Evolutionary conservation across 2,329 filamentous ascomycete species (phyloP).

Genomic region (Apiospora sp.): DNA sequence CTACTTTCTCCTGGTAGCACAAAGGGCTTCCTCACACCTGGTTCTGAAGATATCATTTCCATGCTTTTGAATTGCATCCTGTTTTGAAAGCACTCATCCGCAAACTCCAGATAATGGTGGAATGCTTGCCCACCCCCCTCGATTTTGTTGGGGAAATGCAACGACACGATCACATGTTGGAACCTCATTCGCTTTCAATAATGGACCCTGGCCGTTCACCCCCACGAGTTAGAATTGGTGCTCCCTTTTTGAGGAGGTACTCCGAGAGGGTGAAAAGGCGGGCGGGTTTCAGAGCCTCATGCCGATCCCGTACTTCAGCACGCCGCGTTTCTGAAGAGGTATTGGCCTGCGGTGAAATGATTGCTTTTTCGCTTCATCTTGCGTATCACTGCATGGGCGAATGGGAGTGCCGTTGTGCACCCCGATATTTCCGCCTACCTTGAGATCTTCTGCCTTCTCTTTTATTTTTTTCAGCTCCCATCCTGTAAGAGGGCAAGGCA

Average conservation of each 20-base stretch:
- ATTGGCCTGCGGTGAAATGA: background rate
- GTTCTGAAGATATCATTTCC: background rate
- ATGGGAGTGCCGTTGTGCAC: background rate
- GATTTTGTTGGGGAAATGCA: slow-evolving; percentile 8
- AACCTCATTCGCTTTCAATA: slow-evolving; percentile 2
- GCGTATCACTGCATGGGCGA: background rate
- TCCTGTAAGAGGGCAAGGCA: background rate
- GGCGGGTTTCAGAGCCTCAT: slow-evolving; percentile 17
- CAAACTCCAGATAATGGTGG: background rate
- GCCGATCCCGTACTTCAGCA: background rate
- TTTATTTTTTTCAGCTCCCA: background rate
- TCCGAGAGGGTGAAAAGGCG: slow-evolving; percentile 1
- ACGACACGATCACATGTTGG: slow-evolving; percentile 1
- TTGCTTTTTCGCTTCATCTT: background rate
- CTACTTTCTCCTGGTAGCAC: background rate
- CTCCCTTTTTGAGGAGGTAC: slow-evolving; percentile 17
- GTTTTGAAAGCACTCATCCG: background rate
- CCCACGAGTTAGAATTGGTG: slow-evolving; percentile 6
- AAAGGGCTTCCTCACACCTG: background rate
- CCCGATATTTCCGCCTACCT: background rate
- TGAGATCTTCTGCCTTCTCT: background rate
- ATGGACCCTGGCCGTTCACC: slow-evolving; percentile 14
- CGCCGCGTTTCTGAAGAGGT: background rate
- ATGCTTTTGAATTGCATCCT: background rate
- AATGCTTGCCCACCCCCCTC: background rate